Evolutionary conservation across 345 rosid genomes (phyloP), one percentile per base, ranked within the genome.

Genomic region (Arabidopsis thaliana): DNA sequence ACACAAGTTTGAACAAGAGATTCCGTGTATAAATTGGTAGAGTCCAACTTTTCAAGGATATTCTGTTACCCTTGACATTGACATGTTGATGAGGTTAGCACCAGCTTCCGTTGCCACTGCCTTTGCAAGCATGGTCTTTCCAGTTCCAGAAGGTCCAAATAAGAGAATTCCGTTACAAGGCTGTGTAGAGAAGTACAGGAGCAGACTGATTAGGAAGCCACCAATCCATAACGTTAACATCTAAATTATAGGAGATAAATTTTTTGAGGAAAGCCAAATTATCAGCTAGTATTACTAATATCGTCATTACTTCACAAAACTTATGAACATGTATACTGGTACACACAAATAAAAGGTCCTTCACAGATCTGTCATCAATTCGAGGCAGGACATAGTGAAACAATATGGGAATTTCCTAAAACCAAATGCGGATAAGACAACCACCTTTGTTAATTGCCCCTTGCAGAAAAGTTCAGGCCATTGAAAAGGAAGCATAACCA

Each of bases 91-190:
- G 75, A 95, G 92, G 78, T 89, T 90, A 41, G 99, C 99, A 67
- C 96, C 97, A 77, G 97, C 97, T 85, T 95, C 99, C n/a, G 96
- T 95, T 66, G 99, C 97, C 60, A 95, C 92, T 9, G 99, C 97
- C 80, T 95, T 95, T 30, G 99, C 97, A 53, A 92, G 91, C 92
- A 95, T 90, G 33, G 99, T 95, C 81, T 92, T 95, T 16, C 99
- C 97, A 30, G 97, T 92, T 66, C 97, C 99, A 70, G 63, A 8
- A 59, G 63, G 63, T 20, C 63, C 63, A 58, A 36, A 58, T 36
- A 58, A 58, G 42, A 58, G 44, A 33, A 58, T 58, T 33, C 63
- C 63, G 36, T 36, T 59, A 34, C 44, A 34, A 34, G 44, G 63
- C 63, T 59, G 63, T n/a, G 20, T 57, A 57, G 61, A 33, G 23